Percentiles rank a stretch among this genome's conserved stretches.
Conservation (phyloP, 1,284 basidiomycete species). For the Rhodotorula glutinis region DNA sequence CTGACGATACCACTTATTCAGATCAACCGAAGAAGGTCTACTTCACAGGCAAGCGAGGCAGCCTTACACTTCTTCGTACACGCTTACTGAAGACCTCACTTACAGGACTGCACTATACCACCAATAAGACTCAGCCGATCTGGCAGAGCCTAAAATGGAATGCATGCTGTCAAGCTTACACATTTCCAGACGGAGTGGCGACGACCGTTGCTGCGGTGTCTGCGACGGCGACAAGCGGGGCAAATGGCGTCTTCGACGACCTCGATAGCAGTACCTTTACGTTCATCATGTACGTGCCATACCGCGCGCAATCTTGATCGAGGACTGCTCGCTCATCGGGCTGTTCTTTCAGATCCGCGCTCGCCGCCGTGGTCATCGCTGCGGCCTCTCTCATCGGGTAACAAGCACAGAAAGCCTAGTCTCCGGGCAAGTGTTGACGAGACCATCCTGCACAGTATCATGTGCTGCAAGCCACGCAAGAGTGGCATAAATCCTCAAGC, state of each 20-base stretch:
- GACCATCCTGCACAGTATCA: background rate
- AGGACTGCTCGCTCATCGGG: background rate
- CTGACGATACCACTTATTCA: background rate
- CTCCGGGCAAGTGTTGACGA: background rate
- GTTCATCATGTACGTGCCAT: background rate
- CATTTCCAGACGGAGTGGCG: constrained; percentile 7
- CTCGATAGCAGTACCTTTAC: background rate
- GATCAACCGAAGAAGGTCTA: constrained; percentile 14
- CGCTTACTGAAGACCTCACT: no score
- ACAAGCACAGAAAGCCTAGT: background rate
- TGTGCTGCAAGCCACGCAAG: constrained; percentile 1
- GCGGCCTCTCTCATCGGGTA: background rate
- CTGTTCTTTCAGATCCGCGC: background rate
- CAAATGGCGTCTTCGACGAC: background rate
- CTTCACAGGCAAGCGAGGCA: constrained; percentile 10
- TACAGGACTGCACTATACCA: constrained; percentile 15
- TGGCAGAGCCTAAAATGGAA: constrained; percentile 15
- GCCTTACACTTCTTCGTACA: background rate
- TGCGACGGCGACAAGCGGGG: background rate
- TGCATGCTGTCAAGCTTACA: constrained; percentile 9
- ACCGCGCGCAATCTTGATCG: no score
- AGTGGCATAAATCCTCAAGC: background rate
- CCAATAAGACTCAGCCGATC: constrained; percentile 8
- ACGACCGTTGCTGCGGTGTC: constrained; percentile 3
- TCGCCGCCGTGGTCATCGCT: background rate